Conservation (phyloP, 108 stramenopile species). For the Chaetoceros tenuissimus region DNA sequence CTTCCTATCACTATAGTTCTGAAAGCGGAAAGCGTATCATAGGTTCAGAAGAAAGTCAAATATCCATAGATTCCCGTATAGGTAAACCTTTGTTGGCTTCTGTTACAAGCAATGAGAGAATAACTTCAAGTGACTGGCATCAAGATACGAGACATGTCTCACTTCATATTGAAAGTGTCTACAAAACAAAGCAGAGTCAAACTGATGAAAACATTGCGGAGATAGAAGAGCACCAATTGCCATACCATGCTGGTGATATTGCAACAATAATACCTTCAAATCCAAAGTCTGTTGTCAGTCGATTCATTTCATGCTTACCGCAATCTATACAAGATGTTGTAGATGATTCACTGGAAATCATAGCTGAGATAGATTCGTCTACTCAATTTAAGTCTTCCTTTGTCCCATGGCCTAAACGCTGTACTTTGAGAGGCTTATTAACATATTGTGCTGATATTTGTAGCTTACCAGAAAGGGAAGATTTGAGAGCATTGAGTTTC, state of each 20-base stretch:
- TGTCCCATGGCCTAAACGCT: slow-evolving; percentile 44
- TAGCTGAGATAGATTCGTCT: background rate
- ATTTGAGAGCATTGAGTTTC: slow-evolving; percentile 51
- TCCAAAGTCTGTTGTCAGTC: slow-evolving; percentile 33
- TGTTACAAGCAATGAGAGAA: slow-evolving; percentile 50
- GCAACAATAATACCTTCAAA: slow-evolving; percentile 65
- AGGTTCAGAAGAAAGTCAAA: background rate
- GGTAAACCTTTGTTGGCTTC: slow-evolving; percentile 28
- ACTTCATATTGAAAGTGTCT: slow-evolving; percentile 31
- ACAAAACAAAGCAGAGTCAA: slow-evolving; percentile 1
- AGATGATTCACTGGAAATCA: slow-evolving; percentile 38
- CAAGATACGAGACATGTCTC: slow-evolving; percentile 72
- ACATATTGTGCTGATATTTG: slow-evolving; percentile 77
- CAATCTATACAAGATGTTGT: slow-evolving; percentile 31
- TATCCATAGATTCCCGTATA: background rate
- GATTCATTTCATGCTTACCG: slow-evolving; percentile 58
- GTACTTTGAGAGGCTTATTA: slow-evolving; percentile 64
- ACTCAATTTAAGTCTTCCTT: slow-evolving; percentile 4
- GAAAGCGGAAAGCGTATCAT: background rate
- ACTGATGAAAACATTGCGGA: background rate
- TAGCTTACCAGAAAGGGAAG: slow-evolving; percentile 69
- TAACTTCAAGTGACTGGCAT: slow-evolving; percentile 61
- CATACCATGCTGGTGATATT: slow-evolving; percentile 74
- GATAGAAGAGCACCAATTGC: slow-evolving; percentile 8
- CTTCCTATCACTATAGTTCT: slow-evolving; percentile 50